Evolutionary conservation across 345 rosid species (phyloP).

Genomic region (Murraya paniculata): DNA sequence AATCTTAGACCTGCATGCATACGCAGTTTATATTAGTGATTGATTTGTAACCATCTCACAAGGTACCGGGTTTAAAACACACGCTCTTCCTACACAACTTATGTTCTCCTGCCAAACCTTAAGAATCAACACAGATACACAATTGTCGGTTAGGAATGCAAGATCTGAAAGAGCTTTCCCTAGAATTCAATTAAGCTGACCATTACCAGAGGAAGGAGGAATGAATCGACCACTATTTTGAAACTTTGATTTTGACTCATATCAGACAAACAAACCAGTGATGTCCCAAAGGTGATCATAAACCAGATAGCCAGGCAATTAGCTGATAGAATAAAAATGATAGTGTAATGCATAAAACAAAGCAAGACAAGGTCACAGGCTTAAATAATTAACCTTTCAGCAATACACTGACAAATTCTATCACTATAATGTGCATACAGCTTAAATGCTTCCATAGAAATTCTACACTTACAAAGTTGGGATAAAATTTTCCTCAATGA

Average conservation of each 20-base stretch:
- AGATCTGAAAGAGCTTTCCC: neutral
- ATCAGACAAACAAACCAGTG: neutral
- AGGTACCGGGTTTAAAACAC: slow-evolving; percentile 1
- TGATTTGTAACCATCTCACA: neutral
- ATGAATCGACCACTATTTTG: neutral
- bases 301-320: neutral
- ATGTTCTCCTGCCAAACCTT: neutral
- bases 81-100: slow-evolving; percentile 7
- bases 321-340: neutral
- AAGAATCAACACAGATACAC: neutral
- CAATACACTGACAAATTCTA: neutral
- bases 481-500: too few species aligned
- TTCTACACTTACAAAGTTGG: too few species aligned
- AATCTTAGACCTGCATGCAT: slow-evolving; percentile 61
- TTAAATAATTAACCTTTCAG: neutral
- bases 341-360: neutral
- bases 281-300: neutral
- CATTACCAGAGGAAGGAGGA: neutral
- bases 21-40: neutral
- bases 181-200: neutral
- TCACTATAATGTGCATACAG: neutral
- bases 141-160: neutral
- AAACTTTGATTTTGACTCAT: neutral
- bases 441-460: neutral
- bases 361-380: neutral